Base-by-base conservation (phyloP, 1,284 basidiomycete species). In the Ustilago shanxiensis region DNA sequence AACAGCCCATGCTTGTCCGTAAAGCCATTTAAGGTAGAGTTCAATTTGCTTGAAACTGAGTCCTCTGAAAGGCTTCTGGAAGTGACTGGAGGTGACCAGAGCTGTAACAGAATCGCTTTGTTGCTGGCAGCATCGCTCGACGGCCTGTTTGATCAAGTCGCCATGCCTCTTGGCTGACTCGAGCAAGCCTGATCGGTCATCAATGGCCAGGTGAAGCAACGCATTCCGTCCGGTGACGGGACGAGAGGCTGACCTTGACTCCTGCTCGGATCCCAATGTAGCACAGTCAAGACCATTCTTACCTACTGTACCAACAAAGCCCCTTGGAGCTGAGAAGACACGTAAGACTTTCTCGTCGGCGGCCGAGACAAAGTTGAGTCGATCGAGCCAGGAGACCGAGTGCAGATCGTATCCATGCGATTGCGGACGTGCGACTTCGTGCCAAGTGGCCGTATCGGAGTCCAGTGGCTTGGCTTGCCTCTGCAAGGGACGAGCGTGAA, bases 291-390 rank as follows among this genome's bases (percentile, higher is more conserved):
- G 71, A 20, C 75, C 75, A 4, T 55, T 59, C 28, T 45, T 60
- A 26, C 75, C 71, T 5, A 57, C 77, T 13, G 77, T 79, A 1
- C 82, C 74, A 10, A 86, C 76, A 50, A 86, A 86, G 4, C 72
- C 64, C 7, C 69, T 68, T 11, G 84, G 81, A 26, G 83, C 82
- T 24, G 72, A 64, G 69, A 86, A 86, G 33, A 84, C 73, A 14
- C 84, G 77, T 52, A 85, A 60, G n/a, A 86, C 79, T 68, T 86
- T 86, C 53, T 86, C 84, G 61, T 86, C 84, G 14, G 82, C 82
- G 10, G 83, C 84, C 56, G 81, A 83, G 18, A 79, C 82, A 51
- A 86, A 85, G 54, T 72, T 66, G 54, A 82, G 69, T 26, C 77
- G 78, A 44, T 82, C 79, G 53, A 84, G 76, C 82, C 81, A 86